Evolutionary conservation across 345 rosid species (phyloP).

Genomic region (Kandelia obovata): DNA sequence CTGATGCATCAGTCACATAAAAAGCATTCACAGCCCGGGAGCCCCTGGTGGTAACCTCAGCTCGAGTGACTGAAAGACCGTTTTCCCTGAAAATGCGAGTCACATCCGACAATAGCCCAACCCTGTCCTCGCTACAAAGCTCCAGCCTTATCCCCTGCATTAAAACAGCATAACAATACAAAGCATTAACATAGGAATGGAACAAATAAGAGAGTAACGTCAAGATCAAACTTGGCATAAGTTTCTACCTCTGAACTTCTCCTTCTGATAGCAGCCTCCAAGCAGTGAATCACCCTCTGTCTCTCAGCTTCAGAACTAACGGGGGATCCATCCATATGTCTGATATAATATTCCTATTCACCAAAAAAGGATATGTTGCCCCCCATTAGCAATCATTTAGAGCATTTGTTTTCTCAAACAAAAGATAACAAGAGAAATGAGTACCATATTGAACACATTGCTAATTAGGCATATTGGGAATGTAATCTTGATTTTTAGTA

Average conservation of each 20-base stretch:
- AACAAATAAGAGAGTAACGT: slow-evolving; percentile 2
- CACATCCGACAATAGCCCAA: slow-evolving; percentile 82
- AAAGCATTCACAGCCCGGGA: slow-evolving; percentile 76
- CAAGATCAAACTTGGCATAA: slow-evolving; percentile 1
- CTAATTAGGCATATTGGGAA: neutral
- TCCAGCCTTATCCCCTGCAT: slow-evolving; percentile 81
- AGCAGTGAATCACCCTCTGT: slow-evolving; percentile 79
- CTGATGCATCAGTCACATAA: slow-evolving; percentile 77
- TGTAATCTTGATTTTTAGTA: neutral
- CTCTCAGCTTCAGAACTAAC: slow-evolving; percentile 92
- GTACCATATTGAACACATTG: neutral
- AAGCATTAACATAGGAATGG: neutral
- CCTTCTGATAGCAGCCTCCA: slow-evolving; percentile 91
- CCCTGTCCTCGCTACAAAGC: slow-evolving; percentile 71
- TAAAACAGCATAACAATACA: slow-evolving; percentile 5
- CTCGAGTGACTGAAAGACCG: slow-evolving; percentile 74
- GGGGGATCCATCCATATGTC: slow-evolving; percentile 87
- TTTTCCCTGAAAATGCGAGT: slow-evolving; percentile 94
- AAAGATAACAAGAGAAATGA: neutral
- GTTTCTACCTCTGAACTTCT: slow-evolving; percentile 57
- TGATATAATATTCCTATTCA: slow-evolving; percentile 79
- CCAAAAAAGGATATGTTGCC: neutral
- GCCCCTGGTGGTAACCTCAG: slow-evolving; percentile 84
- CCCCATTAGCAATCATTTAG: neutral
- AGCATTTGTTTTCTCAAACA: neutral